These are phyloP conservation scores for Candida chilensis DNA, from an alignment of 805 yeast species.

Conservation along the genomic window DNA sequence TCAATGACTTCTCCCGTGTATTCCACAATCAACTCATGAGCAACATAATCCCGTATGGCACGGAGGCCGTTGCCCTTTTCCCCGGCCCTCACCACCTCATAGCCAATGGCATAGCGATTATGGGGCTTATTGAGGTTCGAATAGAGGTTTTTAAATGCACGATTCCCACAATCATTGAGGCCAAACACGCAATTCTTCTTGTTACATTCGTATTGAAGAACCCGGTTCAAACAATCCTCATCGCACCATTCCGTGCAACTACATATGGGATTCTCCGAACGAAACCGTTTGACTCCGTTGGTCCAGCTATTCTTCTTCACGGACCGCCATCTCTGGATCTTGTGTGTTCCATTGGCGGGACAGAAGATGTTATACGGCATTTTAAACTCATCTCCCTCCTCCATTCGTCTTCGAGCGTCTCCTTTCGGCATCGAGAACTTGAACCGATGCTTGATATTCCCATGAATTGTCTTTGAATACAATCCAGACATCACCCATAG, in stretches of 20 bases:
- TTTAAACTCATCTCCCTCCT: slow-evolving; percentile 7
- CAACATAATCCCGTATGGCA: slow-evolving; percentile 21
- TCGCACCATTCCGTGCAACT: slow-evolving; percentile 16
- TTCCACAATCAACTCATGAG: slow-evolving; percentile 32
- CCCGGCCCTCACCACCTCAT: slow-evolving; percentile 21
- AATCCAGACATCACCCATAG: slow-evolving; percentile 11
- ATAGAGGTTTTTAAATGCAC: slow-evolving; percentile 16
- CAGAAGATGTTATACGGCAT: slow-evolving; percentile 22
- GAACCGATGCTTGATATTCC: too few relatives aligned
- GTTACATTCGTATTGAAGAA: slow-evolving; percentile 21
- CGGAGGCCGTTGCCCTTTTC: slow-evolving; percentile 33
- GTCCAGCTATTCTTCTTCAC: slow-evolving; percentile 8
- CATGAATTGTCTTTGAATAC: slow-evolving; percentile 5
- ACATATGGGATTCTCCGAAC: slow-evolving; percentile 6
- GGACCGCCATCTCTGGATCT: slow-evolving; percentile 16
- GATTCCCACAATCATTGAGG: slow-evolving; percentile 20
- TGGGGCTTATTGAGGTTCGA: slow-evolving; percentile 2
- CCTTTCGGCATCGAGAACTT: slow-evolving; percentile 10
- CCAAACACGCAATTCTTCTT: slow-evolving; percentile 17
- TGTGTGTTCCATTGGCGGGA: slow-evolving; percentile 13
- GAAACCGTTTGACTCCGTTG: neutral
- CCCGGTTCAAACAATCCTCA: slow-evolving; percentile 18
- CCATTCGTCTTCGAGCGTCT: neutral
- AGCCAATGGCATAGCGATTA: slow-evolving; percentile 7
- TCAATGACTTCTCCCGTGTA: slow-evolving; percentile 41